Conservation (phyloP, 345 rosid species). For the Stellera chamaejasme region DNA sequence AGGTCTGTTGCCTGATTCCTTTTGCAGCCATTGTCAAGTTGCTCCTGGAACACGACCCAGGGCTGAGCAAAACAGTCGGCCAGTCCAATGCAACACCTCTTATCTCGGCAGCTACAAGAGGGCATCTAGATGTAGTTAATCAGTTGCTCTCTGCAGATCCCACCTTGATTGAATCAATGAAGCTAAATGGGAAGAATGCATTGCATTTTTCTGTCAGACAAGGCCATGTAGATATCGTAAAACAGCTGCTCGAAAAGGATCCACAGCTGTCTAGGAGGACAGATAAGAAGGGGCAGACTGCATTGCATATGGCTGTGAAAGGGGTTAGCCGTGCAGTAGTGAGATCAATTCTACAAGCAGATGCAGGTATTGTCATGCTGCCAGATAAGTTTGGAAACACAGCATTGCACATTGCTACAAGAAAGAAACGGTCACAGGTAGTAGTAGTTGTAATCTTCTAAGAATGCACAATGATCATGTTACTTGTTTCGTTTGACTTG, state of each 20-base stretch:
- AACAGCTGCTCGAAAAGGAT: slow-evolving; percentile 50
- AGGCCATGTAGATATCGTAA: slow-evolving; percentile 82
- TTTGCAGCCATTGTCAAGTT: slow-evolving; percentile 72
- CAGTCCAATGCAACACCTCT: slow-evolving; percentile 87
- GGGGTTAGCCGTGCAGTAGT: slow-evolving; percentile 66
- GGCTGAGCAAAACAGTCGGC: slow-evolving; percentile 57
- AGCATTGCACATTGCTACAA: slow-evolving; percentile 74
- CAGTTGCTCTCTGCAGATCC: slow-evolving; percentile 58
- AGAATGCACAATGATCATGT: neutral
- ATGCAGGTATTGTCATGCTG: slow-evolving; percentile 72
- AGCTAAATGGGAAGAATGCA: slow-evolving; percentile 83
- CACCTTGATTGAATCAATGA: slow-evolving; percentile 49
- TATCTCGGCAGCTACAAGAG: slow-evolving; percentile 70
- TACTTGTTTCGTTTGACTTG: slow-evolving; percentile 1
- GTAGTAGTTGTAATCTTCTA: neutral
- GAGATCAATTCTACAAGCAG: slow-evolving; percentile 58
- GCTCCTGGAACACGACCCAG: slow-evolving; percentile 58
- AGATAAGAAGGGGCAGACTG: slow-evolving; percentile 92
- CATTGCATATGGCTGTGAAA: slow-evolving; percentile 97
- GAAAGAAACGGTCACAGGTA: slow-evolving; percentile 88
- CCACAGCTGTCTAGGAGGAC: slow-evolving; percentile 71
- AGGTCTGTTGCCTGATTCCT: slow-evolving; percentile 12
- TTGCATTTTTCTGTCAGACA: slow-evolving; percentile 88
- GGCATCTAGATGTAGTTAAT: slow-evolving; percentile 52
- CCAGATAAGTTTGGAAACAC: slow-evolving; percentile 83